Evolutionary conservation across 129 eudicot species (phyloP).

Genomic region (Rutidosis leptorrhynchoides): DNA sequence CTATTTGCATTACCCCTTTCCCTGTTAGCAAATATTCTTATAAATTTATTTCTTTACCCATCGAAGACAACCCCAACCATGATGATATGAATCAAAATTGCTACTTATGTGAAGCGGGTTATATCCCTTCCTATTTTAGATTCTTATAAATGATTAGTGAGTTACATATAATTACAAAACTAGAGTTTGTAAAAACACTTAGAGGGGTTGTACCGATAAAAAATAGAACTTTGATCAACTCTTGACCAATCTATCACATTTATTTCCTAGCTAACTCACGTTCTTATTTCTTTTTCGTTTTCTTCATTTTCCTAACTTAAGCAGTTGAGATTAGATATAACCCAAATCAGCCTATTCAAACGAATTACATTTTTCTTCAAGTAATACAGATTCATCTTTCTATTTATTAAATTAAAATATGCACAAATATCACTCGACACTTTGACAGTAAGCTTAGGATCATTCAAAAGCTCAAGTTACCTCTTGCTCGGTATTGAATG

Average conservation of each 20-base stretch:
- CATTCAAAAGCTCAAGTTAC: conserved; percentile 34
- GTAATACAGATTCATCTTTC: not conserved
- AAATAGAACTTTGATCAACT: not conserved
- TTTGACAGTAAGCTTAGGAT: not conserved
- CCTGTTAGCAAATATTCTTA: too few relatives aligned
- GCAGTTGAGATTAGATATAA: not conserved
- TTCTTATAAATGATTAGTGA: not conserved
- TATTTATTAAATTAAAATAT: not conserved
- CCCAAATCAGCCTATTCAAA: not conserved
- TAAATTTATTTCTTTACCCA: not conserved
- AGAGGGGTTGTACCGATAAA: not conserved
- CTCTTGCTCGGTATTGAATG: conserved; percentile 95
- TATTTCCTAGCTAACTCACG: not conserved
- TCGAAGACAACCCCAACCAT: not conserved
- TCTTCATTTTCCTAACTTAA: not conserved
- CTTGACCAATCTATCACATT: not conserved
- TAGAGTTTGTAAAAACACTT: not conserved
- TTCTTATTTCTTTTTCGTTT: not conserved
- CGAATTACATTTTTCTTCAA: not conserved
- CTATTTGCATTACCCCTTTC: not conserved
- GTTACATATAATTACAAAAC: not conserved
- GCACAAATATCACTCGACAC: not conserved
- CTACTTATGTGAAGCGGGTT: not conserved
- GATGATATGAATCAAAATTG: not conserved
- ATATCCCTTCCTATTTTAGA: not conserved